Conservation (phyloP, 2,329 filamentous ascomycete genomes). For the Penicillium occitanis region DNA sequence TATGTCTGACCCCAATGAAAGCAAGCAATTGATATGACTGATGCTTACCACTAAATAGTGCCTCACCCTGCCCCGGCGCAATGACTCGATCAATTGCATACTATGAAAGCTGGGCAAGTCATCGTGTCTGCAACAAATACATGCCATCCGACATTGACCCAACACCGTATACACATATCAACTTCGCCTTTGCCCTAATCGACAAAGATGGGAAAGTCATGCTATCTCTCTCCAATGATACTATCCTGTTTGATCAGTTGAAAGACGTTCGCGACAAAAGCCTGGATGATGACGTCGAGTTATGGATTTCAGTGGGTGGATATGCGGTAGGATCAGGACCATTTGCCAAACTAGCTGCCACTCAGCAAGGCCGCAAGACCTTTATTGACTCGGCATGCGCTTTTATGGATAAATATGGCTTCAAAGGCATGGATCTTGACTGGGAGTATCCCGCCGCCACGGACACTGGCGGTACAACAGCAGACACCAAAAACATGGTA, state of each 20-base stretch:
- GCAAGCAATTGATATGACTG: background rate
- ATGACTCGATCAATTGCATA: constrained; percentile 33
- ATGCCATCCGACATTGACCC: constrained; percentile 23
- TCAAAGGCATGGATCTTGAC: constrained; percentile 29
- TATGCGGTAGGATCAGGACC: constrained; percentile 21
- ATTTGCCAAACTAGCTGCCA: constrained; percentile 22
- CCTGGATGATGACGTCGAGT: constrained; percentile 28
- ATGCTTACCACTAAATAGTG: background rate
- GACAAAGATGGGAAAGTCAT: constrained; percentile 34
- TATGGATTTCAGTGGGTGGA: constrained; percentile 33
- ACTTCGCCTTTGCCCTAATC: constrained; percentile 46
- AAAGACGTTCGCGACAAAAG: constrained; percentile 35
- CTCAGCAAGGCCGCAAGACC: constrained; percentile 8
- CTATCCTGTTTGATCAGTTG: constrained; percentile 27
- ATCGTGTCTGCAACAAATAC: constrained; percentile 20
- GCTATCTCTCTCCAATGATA: constrained; percentile 29
- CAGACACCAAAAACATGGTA: constrained; percentile 18
- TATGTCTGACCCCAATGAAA: background rate
- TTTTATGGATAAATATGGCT: constrained; percentile 28
- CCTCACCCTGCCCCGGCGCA: constrained; percentile 8
- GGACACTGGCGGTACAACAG: constrained; percentile 13
- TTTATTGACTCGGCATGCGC: constrained; percentile 23
- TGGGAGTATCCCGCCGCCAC: constrained; percentile 27
- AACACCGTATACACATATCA: constrained; percentile 30
- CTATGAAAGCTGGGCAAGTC: constrained; percentile 35